Evolutionary conservation across 1,284 basidiomycete genomes (phyloP).

Genomic region (Erythrobasidium hasegawianum): DNA sequence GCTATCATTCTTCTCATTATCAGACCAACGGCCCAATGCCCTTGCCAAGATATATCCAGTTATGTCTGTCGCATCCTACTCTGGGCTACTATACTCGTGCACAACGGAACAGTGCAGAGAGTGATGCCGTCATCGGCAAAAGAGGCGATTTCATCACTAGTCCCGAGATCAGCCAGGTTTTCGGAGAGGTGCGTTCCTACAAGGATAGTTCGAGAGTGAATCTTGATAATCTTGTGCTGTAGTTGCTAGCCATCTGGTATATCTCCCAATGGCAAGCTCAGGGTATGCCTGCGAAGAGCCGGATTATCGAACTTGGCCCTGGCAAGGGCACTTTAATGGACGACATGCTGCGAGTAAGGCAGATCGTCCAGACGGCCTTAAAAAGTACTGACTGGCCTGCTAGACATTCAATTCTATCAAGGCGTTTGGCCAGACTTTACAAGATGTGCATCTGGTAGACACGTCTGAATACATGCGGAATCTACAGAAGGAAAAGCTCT

Average conservation of each 20-base stretch:
- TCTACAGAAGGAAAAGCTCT: constrained; percentile 62
- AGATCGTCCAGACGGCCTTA: too few relatives aligned
- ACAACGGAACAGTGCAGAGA: constrained; percentile 49
- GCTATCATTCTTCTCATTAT: not conserved
- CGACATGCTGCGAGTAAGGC: constrained; percentile 77
- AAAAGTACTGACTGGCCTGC: too few relatives aligned
- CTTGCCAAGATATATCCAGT: constrained; percentile 79
- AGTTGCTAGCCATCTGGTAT: constrained; percentile 84
- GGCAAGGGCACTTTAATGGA: constrained; percentile 87
- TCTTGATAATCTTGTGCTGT: not conserved
- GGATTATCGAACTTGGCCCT: constrained; percentile 88
- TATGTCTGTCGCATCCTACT: constrained; percentile 78
- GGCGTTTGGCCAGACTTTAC: constrained; percentile 25
- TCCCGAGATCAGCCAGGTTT: constrained; percentile 93
- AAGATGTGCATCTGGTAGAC: constrained; percentile 69
- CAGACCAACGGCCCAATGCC: constrained; percentile 83
- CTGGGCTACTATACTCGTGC: constrained; percentile 76
- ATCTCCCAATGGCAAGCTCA: constrained; percentile 70
- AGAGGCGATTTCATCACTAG: constrained; percentile 93
- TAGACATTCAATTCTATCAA: constrained; percentile 46
- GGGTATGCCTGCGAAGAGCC: constrained; percentile 57
- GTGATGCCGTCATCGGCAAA: constrained; percentile 68
- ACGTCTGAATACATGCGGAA: constrained; percentile 65
- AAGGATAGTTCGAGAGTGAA: constrained; percentile 7
- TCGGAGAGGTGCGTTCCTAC: constrained; percentile 76